Evolutionary conservation across 148 eudicot species (phyloP).

Genomic region (Cornus kousa): DNA sequence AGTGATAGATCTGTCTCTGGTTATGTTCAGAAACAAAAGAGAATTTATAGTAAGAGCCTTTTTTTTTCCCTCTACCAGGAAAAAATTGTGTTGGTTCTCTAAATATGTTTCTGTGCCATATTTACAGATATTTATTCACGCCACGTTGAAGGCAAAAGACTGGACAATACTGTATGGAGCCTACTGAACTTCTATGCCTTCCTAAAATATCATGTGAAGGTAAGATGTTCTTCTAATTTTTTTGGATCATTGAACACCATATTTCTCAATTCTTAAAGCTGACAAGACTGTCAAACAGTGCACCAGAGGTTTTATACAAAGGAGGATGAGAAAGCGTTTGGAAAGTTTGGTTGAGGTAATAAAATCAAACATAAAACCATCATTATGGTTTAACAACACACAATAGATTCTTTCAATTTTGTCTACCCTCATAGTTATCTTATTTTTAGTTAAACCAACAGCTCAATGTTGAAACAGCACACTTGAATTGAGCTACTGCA

Average conservation of each 20-base stretch:
- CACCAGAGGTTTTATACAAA: conserved; percentile 73
- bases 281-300: conserved; percentile 41
- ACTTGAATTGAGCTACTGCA: background rate
- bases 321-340: conserved; percentile 70
- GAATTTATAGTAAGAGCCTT: background rate
- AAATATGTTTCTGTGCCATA: background rate
- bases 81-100: background rate
- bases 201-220: conserved; percentile 84
- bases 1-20: background rate
- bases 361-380: background rate
- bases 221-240: conserved; percentile 17
- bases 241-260: background rate
- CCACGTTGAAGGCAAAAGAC: conserved; percentile 68
- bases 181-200: conserved; percentile 73
- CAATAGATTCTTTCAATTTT: background rate
- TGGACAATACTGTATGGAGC: conserved; percentile 86
- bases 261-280: conserved; percentile 1
- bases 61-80: background rate
- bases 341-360: conserved; percentile 72
- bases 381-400: background rate
- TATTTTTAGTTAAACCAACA: background rate
- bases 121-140: conserved; percentile 61
- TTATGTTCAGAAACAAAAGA: background rate
- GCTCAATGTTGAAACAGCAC: background rate
- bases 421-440: background rate